Percentiles rank a stretch among this genome's conserved stretches.
Conservation (phyloP, 495 filamentous ascomycete genomes). For the Clavariopsis aquatica region DNA sequence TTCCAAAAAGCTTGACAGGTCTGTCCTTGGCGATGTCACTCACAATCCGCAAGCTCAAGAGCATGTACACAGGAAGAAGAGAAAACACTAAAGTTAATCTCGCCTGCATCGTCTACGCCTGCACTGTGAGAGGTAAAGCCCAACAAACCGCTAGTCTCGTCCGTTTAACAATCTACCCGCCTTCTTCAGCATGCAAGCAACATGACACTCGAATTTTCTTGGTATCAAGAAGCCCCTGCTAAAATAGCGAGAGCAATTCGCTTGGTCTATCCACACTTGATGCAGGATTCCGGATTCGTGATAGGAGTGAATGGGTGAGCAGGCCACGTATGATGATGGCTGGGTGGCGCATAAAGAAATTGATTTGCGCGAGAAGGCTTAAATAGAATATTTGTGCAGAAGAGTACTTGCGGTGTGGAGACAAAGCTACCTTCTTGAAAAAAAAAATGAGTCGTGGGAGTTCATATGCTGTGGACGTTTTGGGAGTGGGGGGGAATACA, state of each 20-base stretch:
- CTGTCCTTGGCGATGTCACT: too few species aligned
- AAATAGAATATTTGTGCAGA: too few species aligned
- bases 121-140: not conserved
- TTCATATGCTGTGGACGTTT: too few species aligned
- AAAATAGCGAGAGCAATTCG: not conserved
- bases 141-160: not conserved
- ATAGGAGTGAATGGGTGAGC: not conserved
- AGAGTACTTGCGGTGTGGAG: not conserved
- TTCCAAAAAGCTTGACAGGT: too few species aligned
- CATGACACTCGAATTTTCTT: too few species aligned
- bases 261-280: not conserved
- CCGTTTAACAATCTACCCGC: not conserved
- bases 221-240: not conserved
- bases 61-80: too few species aligned
- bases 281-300: not conserved
- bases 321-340: too few species aligned
- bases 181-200: not conserved
- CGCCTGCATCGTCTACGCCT: too few species aligned
- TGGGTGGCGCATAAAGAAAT: not conserved
- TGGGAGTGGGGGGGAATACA: too few species aligned
- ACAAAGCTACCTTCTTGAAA: not conserved
- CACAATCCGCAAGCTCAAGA: too few species aligned
- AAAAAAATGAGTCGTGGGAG: too few species aligned
- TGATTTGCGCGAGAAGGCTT: not conserved
- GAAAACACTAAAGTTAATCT: too few species aligned